Base-by-base conservation (phyloP, 2,329 filamentous ascomycete species). In the Aschersonia sp. region DNA sequence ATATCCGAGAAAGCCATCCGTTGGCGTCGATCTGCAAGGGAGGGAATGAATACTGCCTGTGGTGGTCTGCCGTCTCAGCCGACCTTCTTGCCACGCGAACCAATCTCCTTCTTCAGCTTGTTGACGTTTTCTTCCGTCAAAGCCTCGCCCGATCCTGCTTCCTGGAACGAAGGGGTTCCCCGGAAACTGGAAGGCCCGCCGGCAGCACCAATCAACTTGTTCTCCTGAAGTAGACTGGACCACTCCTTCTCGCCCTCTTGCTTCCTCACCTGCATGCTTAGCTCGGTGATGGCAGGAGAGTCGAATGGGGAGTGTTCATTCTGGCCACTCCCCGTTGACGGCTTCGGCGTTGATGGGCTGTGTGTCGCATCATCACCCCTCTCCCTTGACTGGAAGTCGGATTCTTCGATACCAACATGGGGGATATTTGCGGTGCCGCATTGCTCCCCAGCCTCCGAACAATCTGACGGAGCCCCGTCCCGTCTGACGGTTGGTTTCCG, bases 121-220 rank as follows among this genome's bases (percentile, higher is more conserved):
- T 68, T 71, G 44, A 78, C 61, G 53, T 78, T 78, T 55, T 73
- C 73, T 51, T 74, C 69, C 1, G 74, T 78, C 51, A 78, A 54
- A 5, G 67, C 67, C 47, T 75, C 69, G 4, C 67, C 66, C 6
- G 55, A 49, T 9, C 61, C 56, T 30, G 56, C 50, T 40, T 63
- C 65, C 8, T 67, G 59, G 31, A 63, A 63, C 6, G 62, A 63
- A 5, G 47, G 30, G 32, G 57, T 62, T 12, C 55, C 57, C n/a
- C 61, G 54, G 43, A 60, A 59, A 30, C 53, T 58, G 5, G 60
- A 53, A 30, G 62, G 58, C 5, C 63, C 63, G 5, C 69, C 68
- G 0, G 68, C 69, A 2, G 69, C 69, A 43, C 67, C 69, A 46
- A 72, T 67, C 43, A 72, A 55, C 54, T 72, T 72, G 40, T 64